Base-by-base conservation (phyloP, 2,329 filamentous ascomycete genomes). In the Westerdykella sp. region DNA sequence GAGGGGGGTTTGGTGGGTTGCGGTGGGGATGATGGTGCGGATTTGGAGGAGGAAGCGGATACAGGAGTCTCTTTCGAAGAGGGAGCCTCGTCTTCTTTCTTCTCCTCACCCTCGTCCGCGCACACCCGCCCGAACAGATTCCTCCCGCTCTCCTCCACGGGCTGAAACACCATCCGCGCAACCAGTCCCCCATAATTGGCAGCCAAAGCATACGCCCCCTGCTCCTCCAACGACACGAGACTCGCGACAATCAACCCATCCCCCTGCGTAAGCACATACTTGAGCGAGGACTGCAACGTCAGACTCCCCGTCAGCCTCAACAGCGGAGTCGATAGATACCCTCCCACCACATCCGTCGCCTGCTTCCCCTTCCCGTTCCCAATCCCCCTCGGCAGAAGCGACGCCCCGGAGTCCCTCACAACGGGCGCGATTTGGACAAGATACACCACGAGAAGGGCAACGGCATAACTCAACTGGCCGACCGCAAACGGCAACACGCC, bases 251-350 rank as follows among this genome's bases (percentile, higher is more conserved):
- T 80, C 54, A 97, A 79, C 1, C 89, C 88, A 69, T 98, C 93
- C 46, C 91, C 93, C 69, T 97, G 89, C 0, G 93, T 97, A 41
- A 98, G 78, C 41, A 97, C 64, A 63, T 97, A 91, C 68, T 98
- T 98, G 57, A 97, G 80, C 15, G 88, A 69, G 30, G 87, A 90
- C 69, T 98, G 93, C 6, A 89, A 72, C 69, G 89, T 91, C 65
- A 97, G 79, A 57, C 84, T 94, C n/a, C 77, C 75, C 4, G 85
- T 85, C 3, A 97, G 77, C 13, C 77, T 77, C 22, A 93, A 70
- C 1, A 94, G 80, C 1, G 81, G 77, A 10, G 71, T 71, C 46
- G 87, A 85, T 60, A 96, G 87, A 43, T 60, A 57, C 22, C 45
- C 55, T 23, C 59, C 45, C 14, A 56, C 46, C n/a, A 35, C 32